phyloP scores from a whole-genome alignment of 2,329 filamentous ascomycete genomes.

The Curvularia spicifera region DNA sequence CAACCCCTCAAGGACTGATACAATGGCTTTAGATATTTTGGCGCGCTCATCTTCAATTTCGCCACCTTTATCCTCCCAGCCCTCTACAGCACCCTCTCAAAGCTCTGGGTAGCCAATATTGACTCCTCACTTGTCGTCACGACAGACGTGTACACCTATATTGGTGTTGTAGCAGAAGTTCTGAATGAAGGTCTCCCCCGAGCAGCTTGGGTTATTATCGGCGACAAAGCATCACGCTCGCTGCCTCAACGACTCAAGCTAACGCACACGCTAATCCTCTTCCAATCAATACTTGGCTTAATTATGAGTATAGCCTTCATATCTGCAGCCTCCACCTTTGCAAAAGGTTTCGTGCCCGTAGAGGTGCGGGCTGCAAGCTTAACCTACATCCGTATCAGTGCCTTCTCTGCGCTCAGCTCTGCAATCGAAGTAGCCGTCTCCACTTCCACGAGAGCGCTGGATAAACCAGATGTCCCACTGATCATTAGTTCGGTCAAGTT shows the following conservation, averaged over 20 bases:
- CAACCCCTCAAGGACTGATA: not conserved
- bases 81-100: constrained; percentile 70
- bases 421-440: constrained; percentile 69
- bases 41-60: constrained; percentile 68
- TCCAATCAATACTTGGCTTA: constrained; percentile 63
- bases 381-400: constrained; percentile 68
- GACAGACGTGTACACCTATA: constrained; percentile 73
- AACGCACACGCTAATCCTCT: constrained; percentile 63
- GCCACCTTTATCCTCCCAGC: constrained; percentile 69
- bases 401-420: constrained; percentile 67
- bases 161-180: constrained; percentile 69
- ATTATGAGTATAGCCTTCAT: constrained; percentile 67
- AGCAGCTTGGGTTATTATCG: constrained; percentile 72
- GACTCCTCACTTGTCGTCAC: constrained; percentile 67
- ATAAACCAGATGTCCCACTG: constrained; percentile 72
- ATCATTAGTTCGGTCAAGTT: constrained; percentile 70
- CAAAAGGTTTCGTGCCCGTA: constrained; percentile 67
- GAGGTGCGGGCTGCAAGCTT: constrained; percentile 64
- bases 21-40: constrained; percentile 53
- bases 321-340: constrained; percentile 61
- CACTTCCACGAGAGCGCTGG: constrained; percentile 67
- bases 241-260: constrained; percentile 62
- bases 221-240: constrained; percentile 64
- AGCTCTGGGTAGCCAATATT: constrained; percentile 74
- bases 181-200: constrained; percentile 75